These are phyloP conservation scores for Colletotrichum caudatum DNA, from an alignment of 2,329 filamentous ascomycete genomes.

Conservation along the genomic window DNA sequence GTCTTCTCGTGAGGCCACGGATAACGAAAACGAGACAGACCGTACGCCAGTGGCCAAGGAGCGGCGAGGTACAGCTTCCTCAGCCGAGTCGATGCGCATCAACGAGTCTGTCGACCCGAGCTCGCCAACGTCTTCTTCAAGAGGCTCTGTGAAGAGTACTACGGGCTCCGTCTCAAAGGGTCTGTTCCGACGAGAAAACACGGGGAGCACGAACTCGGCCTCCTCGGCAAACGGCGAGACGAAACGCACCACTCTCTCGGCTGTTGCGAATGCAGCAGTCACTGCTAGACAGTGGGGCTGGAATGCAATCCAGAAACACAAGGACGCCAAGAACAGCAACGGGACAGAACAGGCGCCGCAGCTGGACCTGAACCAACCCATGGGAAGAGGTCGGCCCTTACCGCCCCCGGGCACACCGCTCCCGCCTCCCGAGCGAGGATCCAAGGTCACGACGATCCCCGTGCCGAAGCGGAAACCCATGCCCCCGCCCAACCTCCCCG, in stretches of 20 bases:
- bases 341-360: constrained; percentile 42
- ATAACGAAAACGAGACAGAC: constrained; percentile 53
- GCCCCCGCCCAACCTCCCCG: constrained; percentile 49
- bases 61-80: constrained; percentile 56
- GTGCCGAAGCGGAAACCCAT: constrained; percentile 76
- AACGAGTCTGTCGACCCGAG: constrained; percentile 50
- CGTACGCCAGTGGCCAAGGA: constrained; percentile 46
- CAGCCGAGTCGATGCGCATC: constrained; percentile 49
- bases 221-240: constrained; percentile 51
- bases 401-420: constrained; percentile 85
- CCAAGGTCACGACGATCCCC: constrained; percentile 67
- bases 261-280: constrained; percentile 66
- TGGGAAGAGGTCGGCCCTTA: constrained; percentile 84
- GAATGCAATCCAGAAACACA: constrained; percentile 66
- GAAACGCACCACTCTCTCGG: constrained; percentile 65
- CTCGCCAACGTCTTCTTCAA: constrained; percentile 42
- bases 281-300: constrained; percentile 71
- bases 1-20: constrained; percentile 59
- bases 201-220: constrained; percentile 52
- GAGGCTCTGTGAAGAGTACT: constrained; percentile 56
- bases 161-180: constrained; percentile 54
- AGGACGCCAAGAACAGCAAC: constrained; percentile 52
- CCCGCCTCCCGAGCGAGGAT: constrained; percentile 73
- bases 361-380: constrained; percentile 72
- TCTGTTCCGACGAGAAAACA: constrained; percentile 57